Conservation (phyloP, 345 rosid genomes). For the Passiflora organensis region DNA sequence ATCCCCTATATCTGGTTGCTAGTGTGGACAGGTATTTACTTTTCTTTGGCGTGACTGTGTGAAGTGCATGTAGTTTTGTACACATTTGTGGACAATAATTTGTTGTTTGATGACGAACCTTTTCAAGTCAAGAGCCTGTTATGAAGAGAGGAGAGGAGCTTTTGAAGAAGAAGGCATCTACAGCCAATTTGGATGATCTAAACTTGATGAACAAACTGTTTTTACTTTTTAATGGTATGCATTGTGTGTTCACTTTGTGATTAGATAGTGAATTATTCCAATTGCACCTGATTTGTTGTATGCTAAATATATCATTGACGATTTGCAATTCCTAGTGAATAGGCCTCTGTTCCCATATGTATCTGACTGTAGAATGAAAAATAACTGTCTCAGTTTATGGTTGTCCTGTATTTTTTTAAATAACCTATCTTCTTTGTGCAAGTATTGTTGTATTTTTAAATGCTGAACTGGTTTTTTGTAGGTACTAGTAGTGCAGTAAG, state of each 20-base stretch:
- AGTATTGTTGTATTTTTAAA: not conserved
- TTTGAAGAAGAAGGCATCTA: constrained; percentile 65
- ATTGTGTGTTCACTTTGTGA: constrained; percentile 4
- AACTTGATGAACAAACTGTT: constrained; percentile 64
- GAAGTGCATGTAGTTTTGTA: not conserved
- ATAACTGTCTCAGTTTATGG: not conserved
- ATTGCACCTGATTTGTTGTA: not conserved
- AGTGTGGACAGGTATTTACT: constrained; percentile 59
- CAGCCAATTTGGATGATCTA: constrained; percentile 72
- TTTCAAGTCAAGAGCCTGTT: constrained; percentile 79
- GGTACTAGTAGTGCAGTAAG: constrained; percentile 57
- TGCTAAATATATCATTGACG: not conserved
- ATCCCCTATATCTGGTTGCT: constrained; percentile 75
- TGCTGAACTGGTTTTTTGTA: constrained; percentile 25
- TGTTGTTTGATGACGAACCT: constrained; percentile 27
- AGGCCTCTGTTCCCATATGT: not conserved
- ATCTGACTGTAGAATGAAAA: not conserved
- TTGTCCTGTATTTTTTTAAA: not conserved
- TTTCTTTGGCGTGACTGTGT: not conserved
- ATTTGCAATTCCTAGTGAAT: not conserved
- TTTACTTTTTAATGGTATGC: constrained; percentile 72
- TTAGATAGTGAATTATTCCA: no score
- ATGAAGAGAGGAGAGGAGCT: constrained; percentile 83
- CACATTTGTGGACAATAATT: constrained; percentile 10
- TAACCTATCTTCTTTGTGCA: not conserved